These are phyloP conservation scores for Thermothelomyces thermophilus DNA, from an alignment of 2,329 filamentous ascomycete species.

Conservation along the genomic window DNA sequence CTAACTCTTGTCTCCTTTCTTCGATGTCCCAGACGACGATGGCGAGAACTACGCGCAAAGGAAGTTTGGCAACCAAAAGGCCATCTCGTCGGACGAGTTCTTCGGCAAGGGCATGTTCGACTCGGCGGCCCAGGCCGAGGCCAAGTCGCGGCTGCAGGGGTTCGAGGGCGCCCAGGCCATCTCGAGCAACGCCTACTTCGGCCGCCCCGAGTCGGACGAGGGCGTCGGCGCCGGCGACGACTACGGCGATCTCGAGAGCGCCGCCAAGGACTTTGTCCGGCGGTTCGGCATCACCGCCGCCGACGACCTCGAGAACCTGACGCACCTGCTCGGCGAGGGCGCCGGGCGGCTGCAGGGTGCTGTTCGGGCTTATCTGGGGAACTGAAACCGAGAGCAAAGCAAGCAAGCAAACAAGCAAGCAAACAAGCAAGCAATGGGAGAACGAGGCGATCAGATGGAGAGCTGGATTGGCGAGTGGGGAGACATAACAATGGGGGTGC, in stretches of 20 bases:
- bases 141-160: conserved; percentile 77
- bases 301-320: conserved; percentile 90
- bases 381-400: conserved; percentile 16
- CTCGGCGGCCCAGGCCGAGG: conserved; percentile 71
- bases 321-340: conserved; percentile 75
- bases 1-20: no score
- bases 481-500: background rate
- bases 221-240: conserved; percentile 49
- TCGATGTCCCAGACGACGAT: conserved; percentile 69
- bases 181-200: conserved; percentile 96
- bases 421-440: no score
- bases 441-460: background rate
- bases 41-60: conserved; percentile 69
- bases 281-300: conserved; percentile 93
- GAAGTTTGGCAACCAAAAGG: conserved; percentile 90
- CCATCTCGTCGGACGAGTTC: conserved; percentile 96
- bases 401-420: background rate
- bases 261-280: conserved; percentile 91
- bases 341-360: conserved; percentile 75
- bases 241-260: conserved; percentile 86
- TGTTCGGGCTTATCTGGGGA: conserved; percentile 58
- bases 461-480: background rate
- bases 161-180: conserved; percentile 92
- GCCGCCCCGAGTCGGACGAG: conserved; percentile 74
- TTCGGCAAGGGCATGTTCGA: conserved; percentile 89